Evolutionary conservation across 169 alveolate genomes (phyloP).

Genomic region (Plasmodium sp.): DNA sequence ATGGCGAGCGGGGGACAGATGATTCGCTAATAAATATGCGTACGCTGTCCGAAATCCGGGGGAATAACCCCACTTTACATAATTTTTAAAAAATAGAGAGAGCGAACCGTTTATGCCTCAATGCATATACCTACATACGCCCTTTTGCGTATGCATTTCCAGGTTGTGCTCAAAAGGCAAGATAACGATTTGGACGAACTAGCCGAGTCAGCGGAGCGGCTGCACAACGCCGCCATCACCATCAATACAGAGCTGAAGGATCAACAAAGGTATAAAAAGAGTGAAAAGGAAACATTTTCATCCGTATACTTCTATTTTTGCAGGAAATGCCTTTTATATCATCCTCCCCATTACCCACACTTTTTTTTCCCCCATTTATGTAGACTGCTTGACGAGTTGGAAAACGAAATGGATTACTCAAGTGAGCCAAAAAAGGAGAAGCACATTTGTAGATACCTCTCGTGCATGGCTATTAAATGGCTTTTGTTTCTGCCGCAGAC

Average conservation of each 20-base stretch:
- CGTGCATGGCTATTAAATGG: not conserved
- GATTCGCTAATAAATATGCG: not conserved
- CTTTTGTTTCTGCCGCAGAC: not conserved
- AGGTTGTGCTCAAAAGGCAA: constrained; percentile 74
- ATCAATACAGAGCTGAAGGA: constrained; percentile 80
- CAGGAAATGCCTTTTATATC: not conserved
- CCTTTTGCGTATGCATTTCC: not conserved
- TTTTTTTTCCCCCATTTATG: not conserved
- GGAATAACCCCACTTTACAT: not conserved
- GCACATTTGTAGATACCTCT: not conserved
- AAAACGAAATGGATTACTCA: constrained; percentile 71
- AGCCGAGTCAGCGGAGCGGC: constrained; percentile 79
- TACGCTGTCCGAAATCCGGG: not conserved
- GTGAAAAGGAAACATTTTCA: not conserved
- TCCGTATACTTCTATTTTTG: not conserved
- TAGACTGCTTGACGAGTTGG: constrained; percentile 70
- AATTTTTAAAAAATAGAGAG: not conserved
- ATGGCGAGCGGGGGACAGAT: not conserved
- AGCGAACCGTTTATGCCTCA: not conserved
- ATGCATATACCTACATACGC: not conserved
- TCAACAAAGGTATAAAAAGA: constrained; percentile 61
- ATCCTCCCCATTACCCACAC: not conserved
- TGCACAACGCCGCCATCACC: constrained; percentile 78
- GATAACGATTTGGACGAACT: constrained; percentile 80
- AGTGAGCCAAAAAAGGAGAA: constrained; percentile 24